These are phyloP conservation scores for Ziziphus jujuba DNA, from an alignment of 306 rosid species.

Conservation along the genomic window DNA sequence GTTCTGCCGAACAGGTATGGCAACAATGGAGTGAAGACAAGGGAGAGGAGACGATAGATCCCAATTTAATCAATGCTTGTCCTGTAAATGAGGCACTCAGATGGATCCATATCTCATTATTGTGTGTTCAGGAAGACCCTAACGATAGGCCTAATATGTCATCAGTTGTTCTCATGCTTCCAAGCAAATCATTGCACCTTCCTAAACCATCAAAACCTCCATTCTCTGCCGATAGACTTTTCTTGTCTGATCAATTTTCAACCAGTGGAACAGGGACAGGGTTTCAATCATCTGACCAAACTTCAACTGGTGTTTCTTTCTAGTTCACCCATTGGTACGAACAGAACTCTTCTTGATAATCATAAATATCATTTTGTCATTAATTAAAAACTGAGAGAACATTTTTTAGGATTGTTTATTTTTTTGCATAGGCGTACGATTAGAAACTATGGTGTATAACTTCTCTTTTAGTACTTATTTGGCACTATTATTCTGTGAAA, in stretches of 20 bases:
- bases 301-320: slow-evolving; percentile 1
- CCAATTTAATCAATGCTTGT: slow-evolving; percentile 8
- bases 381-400: background rate
- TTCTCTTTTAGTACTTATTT: too few relatives aligned
- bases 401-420: background rate
- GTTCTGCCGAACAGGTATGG: slow-evolving; percentile 13
- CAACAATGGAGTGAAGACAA: slow-evolving; percentile 28
- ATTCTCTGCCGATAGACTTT: background rate
- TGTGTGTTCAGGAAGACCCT: slow-evolving; percentile 39
- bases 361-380: background rate
- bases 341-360: background rate
- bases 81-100: slow-evolving; percentile 21
- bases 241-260: background rate
- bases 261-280: background rate
- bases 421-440: background rate
- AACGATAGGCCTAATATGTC: slow-evolving; percentile 32
- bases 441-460: background rate
- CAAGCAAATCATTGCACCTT: slow-evolving; percentile 12
- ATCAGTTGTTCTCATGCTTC: slow-evolving; percentile 31
- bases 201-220: slow-evolving; percentile 8
- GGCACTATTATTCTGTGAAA: background rate
- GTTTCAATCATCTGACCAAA: background rate
- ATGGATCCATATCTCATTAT: slow-evolving; percentile 39
- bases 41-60: slow-evolving; percentile 24
- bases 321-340: background rate